Percentiles rank a stretch among this genome's conserved stretches.
Conservation (phyloP, 352 stramenopile genomes). For the Phytophthora fragariae region DNA sequence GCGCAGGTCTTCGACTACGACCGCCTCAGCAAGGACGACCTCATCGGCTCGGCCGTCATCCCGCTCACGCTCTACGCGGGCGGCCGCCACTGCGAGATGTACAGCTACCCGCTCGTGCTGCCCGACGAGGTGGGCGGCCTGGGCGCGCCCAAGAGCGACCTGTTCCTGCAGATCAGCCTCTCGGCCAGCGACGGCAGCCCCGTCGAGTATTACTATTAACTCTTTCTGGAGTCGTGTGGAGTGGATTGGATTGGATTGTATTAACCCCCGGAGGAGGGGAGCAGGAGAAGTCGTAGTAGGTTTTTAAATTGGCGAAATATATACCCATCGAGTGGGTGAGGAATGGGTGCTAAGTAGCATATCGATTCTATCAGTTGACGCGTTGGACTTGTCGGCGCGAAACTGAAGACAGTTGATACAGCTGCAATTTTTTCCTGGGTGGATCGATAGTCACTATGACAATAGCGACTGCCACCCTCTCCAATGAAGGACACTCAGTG, state of each 20-base stretch:
- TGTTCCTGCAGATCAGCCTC: slow-evolving; percentile 74
- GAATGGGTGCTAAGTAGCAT: too few species aligned
- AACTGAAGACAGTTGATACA: neutral
- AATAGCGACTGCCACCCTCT: slow-evolving; percentile 14
- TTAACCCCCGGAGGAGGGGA: slow-evolving; percentile 19
- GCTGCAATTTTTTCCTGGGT: neutral
- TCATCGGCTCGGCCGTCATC: slow-evolving; percentile 76
- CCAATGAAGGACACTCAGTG: slow-evolving; percentile 20
- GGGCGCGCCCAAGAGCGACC: slow-evolving; percentile 56
- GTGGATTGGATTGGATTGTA: slow-evolving; percentile 23
- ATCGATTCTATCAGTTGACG: too few species aligned
- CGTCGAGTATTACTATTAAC: slow-evolving; percentile 56
- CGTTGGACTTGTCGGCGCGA: slow-evolving; percentile 2
- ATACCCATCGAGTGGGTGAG: too few species aligned
- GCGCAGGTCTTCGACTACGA: slow-evolving; percentile 83
- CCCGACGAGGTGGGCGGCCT: slow-evolving; percentile 59
- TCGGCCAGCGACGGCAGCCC: slow-evolving; percentile 56
- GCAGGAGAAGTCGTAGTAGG: neutral
- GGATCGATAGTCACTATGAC: slow-evolving; percentile 4
- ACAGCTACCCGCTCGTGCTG: slow-evolving; percentile 77
- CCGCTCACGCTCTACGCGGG: slow-evolving; percentile 69
- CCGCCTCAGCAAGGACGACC: slow-evolving; percentile 67
- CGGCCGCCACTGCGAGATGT: slow-evolving; percentile 65
- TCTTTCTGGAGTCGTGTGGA: too few species aligned
- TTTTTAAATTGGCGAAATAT: slow-evolving; percentile 7